Conservation (phyloP, 345 rosid genomes). For the Eucalyptus marginata region DNA sequence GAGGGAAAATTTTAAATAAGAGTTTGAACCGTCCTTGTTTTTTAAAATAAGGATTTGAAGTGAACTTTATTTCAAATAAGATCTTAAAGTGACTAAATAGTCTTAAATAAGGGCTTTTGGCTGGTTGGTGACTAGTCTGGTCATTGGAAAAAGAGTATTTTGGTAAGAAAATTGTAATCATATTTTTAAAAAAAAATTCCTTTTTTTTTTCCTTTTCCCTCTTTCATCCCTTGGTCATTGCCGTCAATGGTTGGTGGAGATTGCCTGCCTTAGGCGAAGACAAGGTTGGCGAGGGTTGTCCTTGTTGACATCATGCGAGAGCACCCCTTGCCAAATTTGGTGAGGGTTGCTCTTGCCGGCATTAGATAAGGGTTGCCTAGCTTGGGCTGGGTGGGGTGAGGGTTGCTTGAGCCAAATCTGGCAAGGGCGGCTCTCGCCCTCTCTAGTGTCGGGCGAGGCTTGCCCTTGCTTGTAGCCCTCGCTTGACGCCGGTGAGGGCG, state of each 20-base stretch:
- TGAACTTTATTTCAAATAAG: no score
- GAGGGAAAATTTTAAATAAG: no score
- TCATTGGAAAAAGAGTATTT: accelerated
- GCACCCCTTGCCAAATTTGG: no score
- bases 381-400: no score
- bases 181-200: no score
- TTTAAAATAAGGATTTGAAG: accelerated
- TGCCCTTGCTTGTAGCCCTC: accelerated
- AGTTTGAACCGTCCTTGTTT: accelerated
- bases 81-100: no score
- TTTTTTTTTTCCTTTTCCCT: no score
- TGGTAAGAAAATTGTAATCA: no score
- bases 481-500: accelerated
- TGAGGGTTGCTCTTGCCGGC: accelerated
- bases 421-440: accelerated
- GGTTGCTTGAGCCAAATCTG: accelerated
- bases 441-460: accelerated
- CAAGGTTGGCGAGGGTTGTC: accelerated
- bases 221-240: accelerated
- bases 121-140: accelerated
- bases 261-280: accelerated
- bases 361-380: accelerated
- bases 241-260: accelerated
- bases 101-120: no score
- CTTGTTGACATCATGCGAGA: no score